phyloP scores from a whole-genome alignment of 2,329 filamentous ascomycete genomes.

The Colletotrichum neosansevieriae region DNA sequence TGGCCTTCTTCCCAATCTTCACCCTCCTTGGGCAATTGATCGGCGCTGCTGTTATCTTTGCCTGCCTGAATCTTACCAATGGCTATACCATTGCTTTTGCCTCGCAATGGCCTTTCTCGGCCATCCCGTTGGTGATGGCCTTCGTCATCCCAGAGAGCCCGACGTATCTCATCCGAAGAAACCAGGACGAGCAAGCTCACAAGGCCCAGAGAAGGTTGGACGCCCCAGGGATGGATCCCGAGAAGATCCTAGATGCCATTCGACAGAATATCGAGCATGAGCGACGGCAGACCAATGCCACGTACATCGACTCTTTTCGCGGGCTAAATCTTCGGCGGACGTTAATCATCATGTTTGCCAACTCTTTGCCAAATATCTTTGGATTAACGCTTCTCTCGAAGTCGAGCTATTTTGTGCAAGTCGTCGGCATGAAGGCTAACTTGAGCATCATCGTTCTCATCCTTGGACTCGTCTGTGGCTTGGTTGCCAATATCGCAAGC shows the following conservation, averaged over 20 bases:
- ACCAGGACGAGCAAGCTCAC: slow-evolving; percentile 53
- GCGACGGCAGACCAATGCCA: slow-evolving; percentile 45
- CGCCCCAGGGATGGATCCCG: slow-evolving; percentile 52
- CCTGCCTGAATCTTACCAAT: slow-evolving; percentile 44
- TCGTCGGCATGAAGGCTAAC: slow-evolving; percentile 49
- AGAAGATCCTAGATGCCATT: slow-evolving; percentile 57
- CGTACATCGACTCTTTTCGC: slow-evolving; percentile 59
- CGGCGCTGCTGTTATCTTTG: slow-evolving; percentile 57
- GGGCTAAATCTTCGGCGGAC: slow-evolving; percentile 57
- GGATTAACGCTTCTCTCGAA: slow-evolving; percentile 58
- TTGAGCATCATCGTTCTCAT: slow-evolving; percentile 58
- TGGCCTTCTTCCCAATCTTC: slow-evolving; percentile 63
- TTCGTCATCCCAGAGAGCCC: slow-evolving; percentile 64
- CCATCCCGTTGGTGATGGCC: slow-evolving; percentile 56
- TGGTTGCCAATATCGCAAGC: slow-evolving; percentile 57
- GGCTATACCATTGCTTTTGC: slow-evolving; percentile 57
- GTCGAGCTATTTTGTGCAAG: slow-evolving; percentile 55
- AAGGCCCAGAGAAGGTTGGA: slow-evolving; percentile 63
- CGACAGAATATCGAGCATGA: slow-evolving; percentile 61
- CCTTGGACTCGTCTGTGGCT: slow-evolving; percentile 57
- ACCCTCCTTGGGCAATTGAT: slow-evolving; percentile 61
- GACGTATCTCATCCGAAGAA: slow-evolving; percentile 59
- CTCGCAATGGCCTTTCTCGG: slow-evolving; percentile 58
- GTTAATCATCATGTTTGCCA: slow-evolving; percentile 56
- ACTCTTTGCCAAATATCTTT: slow-evolving; percentile 57